Conservation (phyloP, 2,329 filamentous ascomycete genomes). For the Dactylonectria macrodidyma region DNA sequence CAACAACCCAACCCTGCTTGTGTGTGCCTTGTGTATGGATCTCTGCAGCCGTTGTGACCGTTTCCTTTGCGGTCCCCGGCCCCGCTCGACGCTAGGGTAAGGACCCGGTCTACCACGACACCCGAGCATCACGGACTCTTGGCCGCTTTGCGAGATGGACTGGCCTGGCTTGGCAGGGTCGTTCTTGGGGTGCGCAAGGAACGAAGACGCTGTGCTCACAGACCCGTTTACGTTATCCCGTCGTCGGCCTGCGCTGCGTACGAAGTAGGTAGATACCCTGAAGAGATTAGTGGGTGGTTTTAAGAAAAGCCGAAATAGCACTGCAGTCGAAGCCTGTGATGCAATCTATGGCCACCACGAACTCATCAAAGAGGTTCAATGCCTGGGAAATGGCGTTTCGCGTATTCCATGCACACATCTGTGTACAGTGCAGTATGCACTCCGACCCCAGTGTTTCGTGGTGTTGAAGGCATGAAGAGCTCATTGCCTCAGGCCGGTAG, state of each 20-base stretch:
- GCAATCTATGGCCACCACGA: slow-evolving; percentile 11
- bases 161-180: slow-evolving; percentile 37
- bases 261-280: background rate
- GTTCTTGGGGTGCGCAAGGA: slow-evolving; percentile 17
- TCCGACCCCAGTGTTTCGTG: background rate
- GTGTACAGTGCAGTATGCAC: background rate
- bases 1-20: background rate
- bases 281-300: slow-evolving; percentile 29
- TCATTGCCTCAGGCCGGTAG: background rate
- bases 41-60: background rate
- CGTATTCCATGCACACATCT: background rate
- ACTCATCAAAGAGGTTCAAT: background rate
- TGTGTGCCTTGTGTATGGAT: background rate
- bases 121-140: slow-evolving; percentile 35
- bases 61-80: slow-evolving; percentile 34
- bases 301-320: slow-evolving; percentile 21
- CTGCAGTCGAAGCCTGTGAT: background rate
- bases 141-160: slow-evolving; percentile 32
- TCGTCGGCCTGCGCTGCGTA: slow-evolving; percentile 18
- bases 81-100: slow-evolving; percentile 33
- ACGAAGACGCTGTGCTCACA: slow-evolving; percentile 11
- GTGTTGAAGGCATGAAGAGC: background rate
- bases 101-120: slow-evolving; percentile 40
- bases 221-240: slow-evolving; percentile 1
- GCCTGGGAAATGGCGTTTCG: background rate